phyloP scores from a whole-genome alignment of 805 yeast genomes.

The Starmerella bacillaris region DNA sequence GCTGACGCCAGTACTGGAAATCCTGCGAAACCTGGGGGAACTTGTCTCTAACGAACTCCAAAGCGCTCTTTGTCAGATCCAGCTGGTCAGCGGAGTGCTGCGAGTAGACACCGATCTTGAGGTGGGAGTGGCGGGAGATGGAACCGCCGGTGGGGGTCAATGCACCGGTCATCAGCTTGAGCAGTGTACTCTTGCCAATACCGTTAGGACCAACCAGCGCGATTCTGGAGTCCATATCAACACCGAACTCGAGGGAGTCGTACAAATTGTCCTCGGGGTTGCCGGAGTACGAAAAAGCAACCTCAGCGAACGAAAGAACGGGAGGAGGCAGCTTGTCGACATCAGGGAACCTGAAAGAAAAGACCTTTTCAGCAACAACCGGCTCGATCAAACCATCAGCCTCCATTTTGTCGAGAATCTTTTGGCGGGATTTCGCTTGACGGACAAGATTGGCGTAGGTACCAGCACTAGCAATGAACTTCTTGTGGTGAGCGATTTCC shows the following conservation, averaged over 20 bases:
- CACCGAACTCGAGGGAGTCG: conserved; percentile 86
- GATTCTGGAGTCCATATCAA: conserved; percentile 97
- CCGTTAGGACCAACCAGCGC: conserved; percentile 98
- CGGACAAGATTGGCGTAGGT: conserved; percentile 96
- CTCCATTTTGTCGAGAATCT: conserved; percentile 98
- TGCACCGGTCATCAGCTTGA: conserved; percentile 92
- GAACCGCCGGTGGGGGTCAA: conserved; percentile 81
- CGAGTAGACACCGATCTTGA: conserved; percentile 95
- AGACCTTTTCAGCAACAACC: conserved; percentile 82
- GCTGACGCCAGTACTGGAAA: conserved; percentile 90
- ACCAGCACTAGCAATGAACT: conserved; percentile 98
- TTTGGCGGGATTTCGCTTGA: conserved; percentile 98
- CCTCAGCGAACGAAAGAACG: conserved; percentile 88
- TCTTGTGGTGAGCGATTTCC: conserved; percentile 94
- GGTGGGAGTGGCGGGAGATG: conserved; percentile 91
- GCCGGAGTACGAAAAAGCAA: conserved; percentile 64
- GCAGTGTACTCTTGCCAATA: conserved; percentile 92
- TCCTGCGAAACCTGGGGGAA: conserved; percentile 84
- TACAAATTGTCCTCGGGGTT: conserved; percentile 75
- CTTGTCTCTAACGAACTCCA: conserved; percentile 92
- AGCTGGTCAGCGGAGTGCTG: conserved; percentile 98
- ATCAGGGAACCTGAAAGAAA: conserved; percentile 82
- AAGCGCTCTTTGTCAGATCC: conserved; percentile 84
- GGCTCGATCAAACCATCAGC: conserved; percentile 90
- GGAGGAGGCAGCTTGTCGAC: conserved; percentile 98